A percentile compares a stretch with the other conserved stretches of the same genome.
These are phyloP conservation scores for Aspergillus calidoustus DNA, from an alignment of 2,329 filamentous ascomycete genomes.

Conservation along the genomic window DNA sequence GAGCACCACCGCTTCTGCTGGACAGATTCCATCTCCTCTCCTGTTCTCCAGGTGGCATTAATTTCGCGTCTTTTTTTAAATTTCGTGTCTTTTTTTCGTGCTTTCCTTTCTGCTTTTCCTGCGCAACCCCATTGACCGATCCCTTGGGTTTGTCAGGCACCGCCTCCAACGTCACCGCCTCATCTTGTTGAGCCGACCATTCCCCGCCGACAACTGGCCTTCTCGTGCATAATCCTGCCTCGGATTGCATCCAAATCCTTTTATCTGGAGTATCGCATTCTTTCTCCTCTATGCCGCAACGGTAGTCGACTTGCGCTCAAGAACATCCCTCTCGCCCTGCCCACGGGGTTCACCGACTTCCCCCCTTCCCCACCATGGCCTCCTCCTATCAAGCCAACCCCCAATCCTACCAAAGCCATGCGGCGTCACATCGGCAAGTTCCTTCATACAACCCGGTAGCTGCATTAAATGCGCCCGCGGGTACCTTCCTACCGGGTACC, in stretches of 20 bases:
- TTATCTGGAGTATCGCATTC: constrained; percentile 1
- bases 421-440: constrained; percentile 35
- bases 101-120: background rate
- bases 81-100: background rate
- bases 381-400: constrained; percentile 35
- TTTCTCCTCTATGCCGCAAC: constrained; percentile 29
- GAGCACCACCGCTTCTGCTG: constrained; percentile 18
- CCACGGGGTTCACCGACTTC: constrained; percentile 29
- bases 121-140: constrained; percentile 11
- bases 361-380: constrained; percentile 36
- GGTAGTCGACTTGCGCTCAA: constrained; percentile 22
- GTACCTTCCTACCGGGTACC: constrained; percentile 89
- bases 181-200: constrained; percentile 15
- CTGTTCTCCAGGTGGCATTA: constrained; percentile 1
- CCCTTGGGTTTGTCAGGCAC: constrained; percentile 21
- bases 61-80: too few species aligned
- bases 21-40: constrained; percentile 14
- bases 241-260: constrained; percentile 1
- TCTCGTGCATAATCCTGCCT: constrained; percentile 14
- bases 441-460: constrained; percentile 42
- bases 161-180: constrained; percentile 23
- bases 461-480: constrained; percentile 59
- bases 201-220: constrained; percentile 32
- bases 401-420: constrained; percentile 36
- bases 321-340: constrained; percentile 23